These are phyloP conservation scores for Rhynchospora breviuscula DNA, from an alignment of 176 grass and related monocot genomes.

Conservation along the genomic window DNA sequence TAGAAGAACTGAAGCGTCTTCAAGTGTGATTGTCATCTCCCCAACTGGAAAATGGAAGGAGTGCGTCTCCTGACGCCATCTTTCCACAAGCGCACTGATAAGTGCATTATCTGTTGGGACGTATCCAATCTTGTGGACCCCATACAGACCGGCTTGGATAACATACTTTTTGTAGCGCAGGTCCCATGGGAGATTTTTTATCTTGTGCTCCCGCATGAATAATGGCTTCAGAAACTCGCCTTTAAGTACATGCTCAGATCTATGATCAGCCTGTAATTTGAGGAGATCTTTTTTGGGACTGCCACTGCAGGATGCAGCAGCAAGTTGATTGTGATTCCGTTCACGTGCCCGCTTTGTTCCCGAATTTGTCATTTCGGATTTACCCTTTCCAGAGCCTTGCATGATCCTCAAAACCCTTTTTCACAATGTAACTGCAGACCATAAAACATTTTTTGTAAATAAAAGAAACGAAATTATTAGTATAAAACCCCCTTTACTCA, in stretches of 20 bases:
- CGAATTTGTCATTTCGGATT: not conserved
- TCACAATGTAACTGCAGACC: not conserved
- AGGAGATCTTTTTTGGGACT: not conserved
- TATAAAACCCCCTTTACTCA: no score
- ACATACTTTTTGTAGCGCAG: not conserved
- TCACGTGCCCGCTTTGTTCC: not conserved
- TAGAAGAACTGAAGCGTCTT: conserved; percentile 11
- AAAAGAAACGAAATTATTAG: no score
- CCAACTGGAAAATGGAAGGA: conserved; percentile 13
- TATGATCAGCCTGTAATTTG: not conserved
- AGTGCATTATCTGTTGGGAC: conserved; percentile 1
- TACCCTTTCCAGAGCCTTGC: no score
- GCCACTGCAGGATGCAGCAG: not conserved
- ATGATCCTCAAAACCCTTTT: not conserved
- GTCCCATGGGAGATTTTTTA: not conserved
- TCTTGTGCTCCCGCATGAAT: not conserved
- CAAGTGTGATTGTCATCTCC: conserved; percentile 13
- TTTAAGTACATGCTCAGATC: not conserved
- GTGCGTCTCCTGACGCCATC: conserved; percentile 11
- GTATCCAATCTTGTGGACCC: not conserved
- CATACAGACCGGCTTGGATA: not conserved
- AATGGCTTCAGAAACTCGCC: not conserved
- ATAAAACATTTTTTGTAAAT: not conserved
- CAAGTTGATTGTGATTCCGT: not conserved
- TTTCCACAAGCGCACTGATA: conserved; percentile 11